Evolutionary conservation across 208 protist genomes (phyloP).

Genomic region (Trichomonas tenax): DNA sequence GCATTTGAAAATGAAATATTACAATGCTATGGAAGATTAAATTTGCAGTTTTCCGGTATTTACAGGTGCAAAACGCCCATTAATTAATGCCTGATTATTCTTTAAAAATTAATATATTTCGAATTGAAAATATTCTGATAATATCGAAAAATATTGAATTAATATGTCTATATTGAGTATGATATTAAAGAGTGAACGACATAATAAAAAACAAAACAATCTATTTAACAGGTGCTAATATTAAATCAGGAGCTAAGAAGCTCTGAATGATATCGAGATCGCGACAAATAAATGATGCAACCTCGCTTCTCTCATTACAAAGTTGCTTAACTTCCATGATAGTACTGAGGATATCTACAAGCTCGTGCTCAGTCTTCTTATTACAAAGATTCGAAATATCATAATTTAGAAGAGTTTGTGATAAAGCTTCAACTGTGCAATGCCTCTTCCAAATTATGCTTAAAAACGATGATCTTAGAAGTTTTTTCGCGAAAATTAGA

Average conservation of each 20-base stretch:
- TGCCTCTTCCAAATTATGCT: neutral
- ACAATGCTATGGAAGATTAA: too few species aligned
- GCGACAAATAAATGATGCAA: neutral
- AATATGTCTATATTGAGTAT: too few species aligned
- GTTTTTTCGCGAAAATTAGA: neutral
- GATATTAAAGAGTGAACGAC: too few species aligned
- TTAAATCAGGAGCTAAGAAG: neutral
- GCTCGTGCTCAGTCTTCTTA: neutral
- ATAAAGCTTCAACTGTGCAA: neutral
- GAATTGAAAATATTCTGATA: too few species aligned
- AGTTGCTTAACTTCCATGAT: neutral
- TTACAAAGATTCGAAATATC: neutral
- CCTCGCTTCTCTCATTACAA: neutral
- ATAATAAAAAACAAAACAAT: neutral
- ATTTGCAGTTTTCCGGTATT: too few species aligned
- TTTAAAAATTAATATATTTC: too few species aligned
- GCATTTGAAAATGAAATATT: too few species aligned
- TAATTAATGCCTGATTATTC: too few species aligned
- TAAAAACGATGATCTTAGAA: neutral
- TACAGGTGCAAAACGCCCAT: too few species aligned
- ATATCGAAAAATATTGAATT: too few species aligned
- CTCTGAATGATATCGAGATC: neutral
- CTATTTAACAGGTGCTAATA: neutral
- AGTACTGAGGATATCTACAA: neutral
- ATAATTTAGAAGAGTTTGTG: neutral